Percentiles rank a stretch among this genome's conserved stretches.
These are phyloP conservation scores for Melampsora americana DNA, from an alignment of 1,284 basidiomycete genomes.

Conservation along the genomic window DNA sequence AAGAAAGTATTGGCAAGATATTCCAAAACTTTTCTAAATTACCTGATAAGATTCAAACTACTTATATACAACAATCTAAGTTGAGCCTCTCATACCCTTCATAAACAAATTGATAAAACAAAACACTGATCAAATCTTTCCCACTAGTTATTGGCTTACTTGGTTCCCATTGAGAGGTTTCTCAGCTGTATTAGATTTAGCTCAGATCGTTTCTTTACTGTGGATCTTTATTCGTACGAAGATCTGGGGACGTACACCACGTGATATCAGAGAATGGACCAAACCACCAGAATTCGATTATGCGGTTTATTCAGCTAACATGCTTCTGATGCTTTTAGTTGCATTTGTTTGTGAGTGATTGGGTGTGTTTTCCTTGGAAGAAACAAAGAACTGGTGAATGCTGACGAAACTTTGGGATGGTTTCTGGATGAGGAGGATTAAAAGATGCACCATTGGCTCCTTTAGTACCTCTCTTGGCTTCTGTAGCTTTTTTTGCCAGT, in stretches of 20 bases:
- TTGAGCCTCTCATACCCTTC: conserved; percentile 37
- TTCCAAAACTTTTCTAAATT: conserved; percentile 53
- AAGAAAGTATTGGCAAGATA: conserved; percentile 67
- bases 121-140: conserved; percentile 64
- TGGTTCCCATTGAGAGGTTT: conserved; percentile 94
- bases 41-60: conserved; percentile 44
- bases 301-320: conserved; percentile 63
- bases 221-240: conserved; percentile 79
- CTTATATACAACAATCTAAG: conserved; percentile 46
- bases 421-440: neutral
- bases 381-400: neutral
- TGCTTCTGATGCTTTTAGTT: conserved; percentile 40
- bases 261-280: conserved; percentile 93
- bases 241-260: conserved; percentile 87
- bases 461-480: conserved; percentile 65
- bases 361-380: neutral
- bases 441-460: conserved; percentile 81
- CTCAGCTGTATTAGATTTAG: conserved; percentile 87
- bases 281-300: conserved; percentile 91
- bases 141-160: conserved; percentile 82
- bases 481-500: conserved; percentile 72
- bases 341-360: conserved; percentile 40
- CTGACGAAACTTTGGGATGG: neutral
- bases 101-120: conserved; percentile 59
- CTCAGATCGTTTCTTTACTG: conserved; percentile 86